phyloP scores from a whole-genome alignment of 306 rosid species.

The Hippophae rhamnoides region DNA sequence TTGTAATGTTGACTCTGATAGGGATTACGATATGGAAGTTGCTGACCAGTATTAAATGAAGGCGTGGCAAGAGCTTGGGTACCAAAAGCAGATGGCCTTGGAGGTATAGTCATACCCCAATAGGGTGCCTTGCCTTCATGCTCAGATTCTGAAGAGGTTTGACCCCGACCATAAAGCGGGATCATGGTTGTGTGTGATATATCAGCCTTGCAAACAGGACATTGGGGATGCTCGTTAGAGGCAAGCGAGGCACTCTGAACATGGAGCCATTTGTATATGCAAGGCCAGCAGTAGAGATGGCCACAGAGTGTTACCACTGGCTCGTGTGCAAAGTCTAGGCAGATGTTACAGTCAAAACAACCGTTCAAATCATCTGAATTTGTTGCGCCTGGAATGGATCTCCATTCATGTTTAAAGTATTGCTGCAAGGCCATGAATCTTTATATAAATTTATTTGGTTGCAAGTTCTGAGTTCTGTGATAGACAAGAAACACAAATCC shows the following conservation, averaged over 20 bases:
- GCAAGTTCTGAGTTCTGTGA: conserved; percentile 15
- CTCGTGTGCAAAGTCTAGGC: conserved; percentile 68
- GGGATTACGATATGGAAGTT: conserved; percentile 66
- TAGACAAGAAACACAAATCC: conserved; percentile 5
- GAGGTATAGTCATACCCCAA: conserved; percentile 44
- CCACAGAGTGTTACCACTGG: conserved; percentile 93
- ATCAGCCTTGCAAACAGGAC: conserved; percentile 89
- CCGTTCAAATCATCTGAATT: conserved; percentile 35
- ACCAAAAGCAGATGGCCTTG: conserved; percentile 67
- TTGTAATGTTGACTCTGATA: conserved; percentile 44
- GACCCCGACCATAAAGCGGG: conserved; percentile 78
- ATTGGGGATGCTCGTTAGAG: conserved; percentile 68
- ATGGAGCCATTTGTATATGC: conserved; percentile 87
- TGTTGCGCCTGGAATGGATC: conserved; percentile 26
- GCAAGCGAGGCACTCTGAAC: conserved; percentile 71
- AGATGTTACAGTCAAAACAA: conserved; percentile 84
- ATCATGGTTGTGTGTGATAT: conserved; percentile 72
- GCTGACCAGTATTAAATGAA: conserved; percentile 35
- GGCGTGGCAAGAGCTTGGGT: conserved; percentile 27
- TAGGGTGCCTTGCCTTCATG: conserved; percentile 24
- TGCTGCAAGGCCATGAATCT: conserved; percentile 52
- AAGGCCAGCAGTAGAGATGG: conserved; percentile 95
- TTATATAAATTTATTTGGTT: conserved; percentile 13
- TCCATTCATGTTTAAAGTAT: conserved; percentile 45
- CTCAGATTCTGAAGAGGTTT: conserved; percentile 22